Conservation (phyloP, 805 yeast genomes). For the Myxozyma udenii region DNA sequence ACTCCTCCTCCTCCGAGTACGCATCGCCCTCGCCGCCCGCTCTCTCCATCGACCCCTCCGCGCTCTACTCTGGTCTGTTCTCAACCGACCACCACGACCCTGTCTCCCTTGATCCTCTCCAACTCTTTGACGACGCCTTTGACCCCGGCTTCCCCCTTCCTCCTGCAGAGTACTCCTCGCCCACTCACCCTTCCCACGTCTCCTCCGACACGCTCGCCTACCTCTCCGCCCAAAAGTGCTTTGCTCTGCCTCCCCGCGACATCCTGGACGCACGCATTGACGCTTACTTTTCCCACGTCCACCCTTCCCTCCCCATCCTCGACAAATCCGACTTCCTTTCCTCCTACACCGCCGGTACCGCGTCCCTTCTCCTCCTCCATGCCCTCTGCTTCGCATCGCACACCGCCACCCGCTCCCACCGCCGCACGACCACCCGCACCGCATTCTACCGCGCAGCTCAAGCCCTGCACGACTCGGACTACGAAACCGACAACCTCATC, state of each 20-base stretch:
- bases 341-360: background rate
- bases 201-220: conserved; percentile 1
- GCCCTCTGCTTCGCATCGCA: conserved; percentile 14
- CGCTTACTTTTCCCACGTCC: conserved; percentile 21
- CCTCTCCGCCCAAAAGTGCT: conserved; percentile 9
- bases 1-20: background rate
- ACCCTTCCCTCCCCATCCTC: conserved; percentile 23
- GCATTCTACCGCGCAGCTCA: conserved; percentile 10
- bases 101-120: too few species aligned
- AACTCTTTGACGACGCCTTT: too few species aligned
- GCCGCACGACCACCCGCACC: conserved; percentile 3
- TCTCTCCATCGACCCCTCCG: background rate
- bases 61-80: background rate
- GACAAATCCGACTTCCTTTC: conserved; percentile 3
- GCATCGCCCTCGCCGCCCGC: background rate
- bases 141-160: too few species aligned
- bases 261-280: conserved; percentile 9
- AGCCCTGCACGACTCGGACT: conserved; percentile 2
- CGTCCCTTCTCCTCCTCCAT: conserved; percentile 16
- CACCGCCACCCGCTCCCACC: conserved; percentile 2
- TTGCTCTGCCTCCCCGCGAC: conserved; percentile 8
- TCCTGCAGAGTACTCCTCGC: too few species aligned
- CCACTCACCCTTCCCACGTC: conserved; percentile 9
- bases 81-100: background rate
- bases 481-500: conserved; percentile 1